Conservation (phyloP, 805 yeast genomes). For the Komagataella populi region DNA sequence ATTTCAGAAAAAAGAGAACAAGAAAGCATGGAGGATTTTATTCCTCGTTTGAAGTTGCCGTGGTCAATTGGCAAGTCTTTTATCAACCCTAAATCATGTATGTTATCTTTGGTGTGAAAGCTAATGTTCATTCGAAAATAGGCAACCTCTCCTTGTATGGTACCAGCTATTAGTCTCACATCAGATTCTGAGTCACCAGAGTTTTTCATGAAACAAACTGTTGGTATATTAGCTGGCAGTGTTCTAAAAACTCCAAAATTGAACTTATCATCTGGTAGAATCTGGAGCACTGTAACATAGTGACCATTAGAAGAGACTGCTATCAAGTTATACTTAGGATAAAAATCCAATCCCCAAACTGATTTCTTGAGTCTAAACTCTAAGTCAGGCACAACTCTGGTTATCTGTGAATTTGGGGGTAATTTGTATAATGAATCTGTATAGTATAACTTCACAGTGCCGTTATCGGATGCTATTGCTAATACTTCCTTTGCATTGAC, state of each 20-base stretch:
- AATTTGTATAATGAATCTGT: slow-evolving; percentile 14
- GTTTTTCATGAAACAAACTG: slow-evolving; percentile 24
- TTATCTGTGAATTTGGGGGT: slow-evolving; percentile 1
- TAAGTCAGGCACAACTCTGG: slow-evolving; percentile 9
- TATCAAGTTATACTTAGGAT: slow-evolving; percentile 20
- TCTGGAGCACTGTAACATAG: slow-evolving; percentile 25
- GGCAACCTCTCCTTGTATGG: neutral
- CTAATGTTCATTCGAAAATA: neutral
- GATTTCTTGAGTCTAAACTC: slow-evolving; percentile 27
- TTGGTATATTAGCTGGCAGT: slow-evolving; percentile 43
- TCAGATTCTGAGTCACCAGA: slow-evolving; percentile 6
- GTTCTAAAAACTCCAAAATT: slow-evolving; percentile 16
- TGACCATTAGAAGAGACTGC: slow-evolving; percentile 44
- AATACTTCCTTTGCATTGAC: slow-evolving; percentile 28
- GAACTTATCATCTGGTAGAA: slow-evolving; percentile 8
- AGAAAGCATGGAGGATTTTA: neutral
- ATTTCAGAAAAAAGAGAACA: neutral
- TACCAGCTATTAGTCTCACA: neutral
- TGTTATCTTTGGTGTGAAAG: neutral
- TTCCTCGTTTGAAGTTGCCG: neutral
- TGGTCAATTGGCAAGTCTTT: neutral
- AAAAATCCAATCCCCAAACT: slow-evolving; percentile 50
- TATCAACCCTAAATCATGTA: neutral
- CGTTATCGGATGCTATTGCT: slow-evolving; percentile 41
- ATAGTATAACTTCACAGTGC: slow-evolving; percentile 27